Evolutionary conservation across 257 asterid species (phyloP).

Genomic region (Prunella vulgaris): DNA sequence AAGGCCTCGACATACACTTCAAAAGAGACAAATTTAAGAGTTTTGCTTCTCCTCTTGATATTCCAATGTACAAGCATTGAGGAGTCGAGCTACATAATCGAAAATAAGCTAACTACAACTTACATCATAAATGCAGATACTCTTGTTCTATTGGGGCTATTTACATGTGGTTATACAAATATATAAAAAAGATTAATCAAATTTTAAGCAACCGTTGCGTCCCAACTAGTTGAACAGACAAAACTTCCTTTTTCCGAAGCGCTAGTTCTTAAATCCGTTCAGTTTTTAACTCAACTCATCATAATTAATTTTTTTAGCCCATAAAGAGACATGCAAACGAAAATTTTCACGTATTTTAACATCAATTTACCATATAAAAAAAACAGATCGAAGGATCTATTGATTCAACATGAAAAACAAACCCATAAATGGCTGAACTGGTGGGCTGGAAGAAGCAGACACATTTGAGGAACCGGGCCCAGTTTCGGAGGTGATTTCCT

Average conservation of each 20-base stretch:
- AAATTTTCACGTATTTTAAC: neutral
- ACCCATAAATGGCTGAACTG: constrained; percentile 59
- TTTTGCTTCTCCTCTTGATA: neutral
- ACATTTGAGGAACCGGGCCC: constrained; percentile 44
- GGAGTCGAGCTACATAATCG: neutral
- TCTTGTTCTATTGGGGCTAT: neutral
- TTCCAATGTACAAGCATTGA: neutral
- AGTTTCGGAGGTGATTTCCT: constrained; percentile 41
- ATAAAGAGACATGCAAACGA: neutral
- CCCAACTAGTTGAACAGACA: neutral
- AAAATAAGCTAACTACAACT: neutral
- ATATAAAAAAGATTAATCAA: neutral
- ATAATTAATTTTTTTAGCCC: neutral
- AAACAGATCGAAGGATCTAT: neutral
- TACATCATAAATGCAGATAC: neutral
- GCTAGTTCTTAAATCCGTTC: neutral
- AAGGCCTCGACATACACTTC: neutral
- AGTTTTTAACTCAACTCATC: neutral
- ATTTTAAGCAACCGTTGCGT: neutral
- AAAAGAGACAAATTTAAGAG: neutral
- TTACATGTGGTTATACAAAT: neutral
- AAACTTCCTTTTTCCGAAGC: neutral
- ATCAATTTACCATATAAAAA: neutral
- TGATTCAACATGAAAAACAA: constrained; percentile 12
- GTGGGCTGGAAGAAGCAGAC: constrained; percentile 40